phyloP scores from a whole-genome alignment of 257 asterid genomes.

The Solanum stenotomum region DNA sequence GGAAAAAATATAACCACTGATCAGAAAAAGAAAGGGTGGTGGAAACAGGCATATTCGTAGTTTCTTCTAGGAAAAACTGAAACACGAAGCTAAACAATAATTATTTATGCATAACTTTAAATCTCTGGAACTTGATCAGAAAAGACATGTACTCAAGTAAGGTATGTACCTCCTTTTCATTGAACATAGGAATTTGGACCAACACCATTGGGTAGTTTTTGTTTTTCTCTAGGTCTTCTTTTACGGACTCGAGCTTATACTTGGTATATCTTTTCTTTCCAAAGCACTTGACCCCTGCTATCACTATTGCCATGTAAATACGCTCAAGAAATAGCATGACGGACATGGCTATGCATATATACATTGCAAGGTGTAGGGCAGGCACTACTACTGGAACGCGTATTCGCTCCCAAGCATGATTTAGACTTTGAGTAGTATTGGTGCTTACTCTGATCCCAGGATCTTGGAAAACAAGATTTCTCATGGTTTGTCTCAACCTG shows the following conservation, averaged over 20 bases:
- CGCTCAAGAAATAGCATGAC: constrained; percentile 79
- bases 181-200: constrained; percentile 88
- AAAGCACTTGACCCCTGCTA: constrained; percentile 45
- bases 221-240: constrained; percentile 49
- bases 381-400: constrained; percentile 65
- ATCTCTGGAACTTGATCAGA: background rate
- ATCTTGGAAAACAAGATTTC: constrained; percentile 32
- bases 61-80: background rate
- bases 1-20: background rate
- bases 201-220: constrained; percentile 51
- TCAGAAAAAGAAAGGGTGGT: background rate
- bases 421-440: constrained; percentile 39
- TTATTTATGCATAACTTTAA: background rate
- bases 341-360: constrained; percentile 68
- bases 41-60: background rate
- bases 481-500: constrained; percentile 33
- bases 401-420: constrained; percentile 48
- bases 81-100: background rate
- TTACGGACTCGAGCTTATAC: constrained; percentile 67
- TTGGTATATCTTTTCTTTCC: constrained; percentile 68
- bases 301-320: constrained; percentile 79
- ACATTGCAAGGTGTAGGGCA: constrained; percentile 40
- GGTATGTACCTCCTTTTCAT: constrained; percentile 71
- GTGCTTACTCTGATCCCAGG: constrained; percentile 26
- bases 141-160: background rate